Evolutionary conservation across 2,329 filamentous ascomycete genomes (phyloP), one percentile per base, ranked within the genome.

Genomic region (Monilinia aucupariae): DNA sequence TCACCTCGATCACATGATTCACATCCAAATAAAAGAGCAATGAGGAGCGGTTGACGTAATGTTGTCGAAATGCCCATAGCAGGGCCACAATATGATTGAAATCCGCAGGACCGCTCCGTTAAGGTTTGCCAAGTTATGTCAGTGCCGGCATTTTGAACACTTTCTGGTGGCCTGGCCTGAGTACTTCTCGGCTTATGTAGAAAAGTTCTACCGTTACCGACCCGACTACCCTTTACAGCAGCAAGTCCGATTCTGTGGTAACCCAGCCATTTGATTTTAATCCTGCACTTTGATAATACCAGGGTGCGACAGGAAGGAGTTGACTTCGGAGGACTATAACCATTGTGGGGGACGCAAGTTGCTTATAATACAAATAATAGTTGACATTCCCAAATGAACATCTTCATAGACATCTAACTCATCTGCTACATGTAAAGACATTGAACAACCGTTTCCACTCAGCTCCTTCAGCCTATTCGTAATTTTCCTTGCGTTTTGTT

Each of bases 401-500:
- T 47, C 41, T 25, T 58, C 20, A 58, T 47, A 48, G 41, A 47
- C 12, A 47, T 58, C n/a, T 48, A 47, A 34, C 30, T 58, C n/a
- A 37, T 58, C 41, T 58, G 25, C n/a, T 34, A 25, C 10, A 56
- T 34, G 22, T 47, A 25, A 47, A 25, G 27, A 30, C 27, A 30
- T 30, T 30, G 27, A 39, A 17, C 25, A 45, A 20, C 22, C n/a
- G 20, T 32, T 32, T 12, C 30, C n/a, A 58, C n/a, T n/a, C 54
- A 37, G 27, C 22, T 58, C 41, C 20, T 25, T n/a, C 30, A 7
- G 34, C 20, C 5, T 12, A 34, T 45, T 32, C 41, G 22, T 34
- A 13, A 15, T 34, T 34, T 58, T 47, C 20, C 54, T 5, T 34
- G 20, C 27, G n/a, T 54, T 56, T 37, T n/a, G 34, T 34, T 45